Percentiles rank a stretch among this genome's conserved stretches.
Conservation (phyloP, 768 basidiomycete genomes). For the Lentinula raphanica region DNA sequence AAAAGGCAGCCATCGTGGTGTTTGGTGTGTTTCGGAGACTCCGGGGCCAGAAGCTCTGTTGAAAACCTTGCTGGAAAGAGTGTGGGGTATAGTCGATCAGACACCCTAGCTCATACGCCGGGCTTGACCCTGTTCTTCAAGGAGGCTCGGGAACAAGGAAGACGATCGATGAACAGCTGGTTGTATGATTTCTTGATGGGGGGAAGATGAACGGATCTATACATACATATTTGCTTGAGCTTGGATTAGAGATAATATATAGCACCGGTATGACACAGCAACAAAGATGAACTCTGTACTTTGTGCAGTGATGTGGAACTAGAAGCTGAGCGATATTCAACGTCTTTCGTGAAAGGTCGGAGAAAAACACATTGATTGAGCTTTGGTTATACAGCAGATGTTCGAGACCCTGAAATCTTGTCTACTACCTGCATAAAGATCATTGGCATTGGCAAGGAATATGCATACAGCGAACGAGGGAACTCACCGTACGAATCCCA, state of each 20-base stretch:
- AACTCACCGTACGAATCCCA: conserved; percentile 77
- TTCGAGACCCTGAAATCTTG: conserved; percentile 73
- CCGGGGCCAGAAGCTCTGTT: conserved; percentile 57
- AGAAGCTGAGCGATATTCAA: not conserved
- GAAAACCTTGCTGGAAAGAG: conserved; percentile 41
- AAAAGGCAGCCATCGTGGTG: conserved; percentile 20
- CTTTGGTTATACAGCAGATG: conserved; percentile 52
- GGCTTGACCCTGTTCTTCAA: too few relatives aligned
- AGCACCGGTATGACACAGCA: too few relatives aligned
- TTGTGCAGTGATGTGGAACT: too few relatives aligned
- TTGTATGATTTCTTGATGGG: too few relatives aligned
- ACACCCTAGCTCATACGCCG: not conserved
- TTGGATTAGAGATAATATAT: too few relatives aligned
- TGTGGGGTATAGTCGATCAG: conserved; percentile 40
- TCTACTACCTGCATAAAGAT: conserved; percentile 57
- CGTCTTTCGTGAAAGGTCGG: too few relatives aligned
- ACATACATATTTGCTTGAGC: not conserved
- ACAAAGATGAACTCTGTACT: too few relatives aligned
- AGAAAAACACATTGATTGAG: not conserved
- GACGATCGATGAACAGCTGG: too few relatives aligned
- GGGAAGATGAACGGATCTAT: too few relatives aligned
- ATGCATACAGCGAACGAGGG: not conserved
- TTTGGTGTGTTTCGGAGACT: conserved; percentile 50
- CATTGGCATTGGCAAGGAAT: not conserved
- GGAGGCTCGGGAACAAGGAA: too few relatives aligned